Conservation (phyloP, 2,329 filamentous ascomycete species). For the Apiospora phragmitis region DNA sequence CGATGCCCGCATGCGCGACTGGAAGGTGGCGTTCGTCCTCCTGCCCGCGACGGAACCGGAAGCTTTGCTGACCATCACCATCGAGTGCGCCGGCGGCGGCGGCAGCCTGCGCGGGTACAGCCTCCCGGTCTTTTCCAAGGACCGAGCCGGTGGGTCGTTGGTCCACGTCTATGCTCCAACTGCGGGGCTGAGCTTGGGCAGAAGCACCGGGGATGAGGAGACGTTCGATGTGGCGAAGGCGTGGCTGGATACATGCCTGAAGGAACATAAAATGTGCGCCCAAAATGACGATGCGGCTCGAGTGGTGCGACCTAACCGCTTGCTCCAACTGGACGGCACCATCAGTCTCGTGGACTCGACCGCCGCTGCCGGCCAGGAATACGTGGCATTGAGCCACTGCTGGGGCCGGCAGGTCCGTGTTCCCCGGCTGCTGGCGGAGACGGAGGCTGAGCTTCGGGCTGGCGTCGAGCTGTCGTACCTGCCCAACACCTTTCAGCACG, state of each 20-base stretch:
- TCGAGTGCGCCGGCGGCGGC: not conserved
- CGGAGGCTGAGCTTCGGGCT: not conserved
- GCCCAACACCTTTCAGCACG: conserved; percentile 14
- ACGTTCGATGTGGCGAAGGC: not conserved
- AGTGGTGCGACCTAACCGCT: not conserved
- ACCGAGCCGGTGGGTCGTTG: no score
- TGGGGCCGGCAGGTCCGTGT: conserved; percentile 8
- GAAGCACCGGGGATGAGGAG: conserved; percentile 9
- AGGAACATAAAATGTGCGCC: not conserved
- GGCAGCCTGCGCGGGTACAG: not conserved
- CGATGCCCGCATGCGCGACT: not conserved
- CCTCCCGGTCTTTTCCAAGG: not conserved
- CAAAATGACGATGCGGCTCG: conserved; percentile 10
- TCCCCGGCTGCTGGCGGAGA: not conserved
- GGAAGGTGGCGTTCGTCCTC: not conserved
- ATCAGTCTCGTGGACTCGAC: conserved; percentile 10
- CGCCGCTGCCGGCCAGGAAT: not conserved
- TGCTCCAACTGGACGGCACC: not conserved
- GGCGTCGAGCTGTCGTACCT: conserved; percentile 4
- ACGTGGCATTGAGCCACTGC: conserved; percentile 11
- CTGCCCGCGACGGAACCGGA: not conserved
- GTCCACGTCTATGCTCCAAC: not conserved
- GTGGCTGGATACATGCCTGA: conserved; percentile 3
- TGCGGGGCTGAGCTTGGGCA: not conserved
- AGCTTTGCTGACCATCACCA: not conserved